A percentile compares a stretch with the other conserved stretches of the same genome.
phyloP scores from a whole-genome alignment of 768 basidiomycete genomes.

The Tulasnella sp. region DNA sequence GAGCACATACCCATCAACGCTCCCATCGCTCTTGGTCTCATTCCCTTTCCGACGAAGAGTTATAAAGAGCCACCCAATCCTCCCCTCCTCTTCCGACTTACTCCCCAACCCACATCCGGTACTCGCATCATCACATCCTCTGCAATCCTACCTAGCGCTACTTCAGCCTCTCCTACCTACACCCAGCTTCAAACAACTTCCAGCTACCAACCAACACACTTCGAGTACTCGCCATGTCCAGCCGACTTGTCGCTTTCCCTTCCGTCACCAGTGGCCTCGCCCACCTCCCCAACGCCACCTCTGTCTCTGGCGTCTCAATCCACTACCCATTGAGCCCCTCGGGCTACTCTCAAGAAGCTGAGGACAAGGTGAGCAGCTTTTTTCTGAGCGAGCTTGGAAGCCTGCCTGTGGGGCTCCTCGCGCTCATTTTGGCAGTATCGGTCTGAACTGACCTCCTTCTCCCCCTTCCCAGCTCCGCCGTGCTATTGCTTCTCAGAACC shows the following conservation, averaged over 20 bases:
- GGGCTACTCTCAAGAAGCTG: slow-evolving; percentile 6
- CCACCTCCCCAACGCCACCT: slow-evolving; percentile 15
- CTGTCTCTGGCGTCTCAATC: slow-evolving; percentile 8
- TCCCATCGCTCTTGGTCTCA: neutral
- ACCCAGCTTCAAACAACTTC: neutral
- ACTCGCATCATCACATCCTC: neutral
- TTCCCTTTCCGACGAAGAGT: neutral
- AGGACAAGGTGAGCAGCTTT: slow-evolving; percentile 14
- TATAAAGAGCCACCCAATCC: neutral
- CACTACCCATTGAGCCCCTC: slow-evolving; percentile 13
- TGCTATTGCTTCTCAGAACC: slow-evolving; percentile 17
- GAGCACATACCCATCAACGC: neutral
- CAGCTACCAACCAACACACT: neutral
- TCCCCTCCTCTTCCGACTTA: neutral
- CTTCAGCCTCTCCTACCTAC: neutral
- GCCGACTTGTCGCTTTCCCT: slow-evolving; percentile 17
- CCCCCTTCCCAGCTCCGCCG: slow-evolving; percentile 14
- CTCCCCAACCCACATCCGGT: neutral
- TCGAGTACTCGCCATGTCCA: slow-evolving; percentile 7
- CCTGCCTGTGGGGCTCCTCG: neutral
- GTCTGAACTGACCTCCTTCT: neutral
- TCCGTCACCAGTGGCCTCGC: slow-evolving; percentile 17
- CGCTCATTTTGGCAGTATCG: neutral
- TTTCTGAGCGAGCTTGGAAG: neutral
- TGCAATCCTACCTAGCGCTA: neutral